Percentiles rank a stretch among this genome's conserved stretches.
Conservation (phyloP, 352 stramenopile species). For the Pythium pyrilobum region DNA sequence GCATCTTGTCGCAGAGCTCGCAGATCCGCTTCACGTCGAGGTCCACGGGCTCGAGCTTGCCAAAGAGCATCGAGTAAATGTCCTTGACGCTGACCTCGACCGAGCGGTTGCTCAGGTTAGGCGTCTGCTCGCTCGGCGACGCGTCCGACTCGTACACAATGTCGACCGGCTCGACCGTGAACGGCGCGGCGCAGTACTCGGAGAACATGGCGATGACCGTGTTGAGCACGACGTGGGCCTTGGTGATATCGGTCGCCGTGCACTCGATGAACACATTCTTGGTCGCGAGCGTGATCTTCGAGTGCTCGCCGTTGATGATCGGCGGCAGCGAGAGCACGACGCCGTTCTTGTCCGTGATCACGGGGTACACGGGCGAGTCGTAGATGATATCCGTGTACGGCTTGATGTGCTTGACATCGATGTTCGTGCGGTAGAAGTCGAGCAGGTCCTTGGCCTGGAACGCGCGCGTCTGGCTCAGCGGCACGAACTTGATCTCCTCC, state of each 20-base stretch:
- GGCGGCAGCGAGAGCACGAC: constrained; percentile 97
- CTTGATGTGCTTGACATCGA: constrained; percentile 97
- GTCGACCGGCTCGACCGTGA: constrained; percentile 96
- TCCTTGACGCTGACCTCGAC: constrained; percentile 82
- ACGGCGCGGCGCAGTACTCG: constrained; percentile 96
- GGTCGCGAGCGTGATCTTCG: constrained; percentile 95
- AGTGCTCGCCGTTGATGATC: constrained; percentile 99
- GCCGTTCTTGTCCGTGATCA: constrained; percentile 94
- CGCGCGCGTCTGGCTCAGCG: constrained; percentile 86
- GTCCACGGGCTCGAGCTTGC: constrained; percentile 63
- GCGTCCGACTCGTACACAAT: constrained; percentile 94
- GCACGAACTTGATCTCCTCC: constrained; percentile 96
- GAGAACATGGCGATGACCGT: constrained; percentile 99
- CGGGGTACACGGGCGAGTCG: constrained; percentile 97
- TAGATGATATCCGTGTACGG: constrained; percentile 99
- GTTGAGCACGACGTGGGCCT: constrained; percentile 99
- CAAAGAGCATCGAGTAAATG: constrained; percentile 88
- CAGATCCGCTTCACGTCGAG: constrained; percentile 88
- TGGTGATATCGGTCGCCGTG: constrained; percentile 99
- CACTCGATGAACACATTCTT: constrained; percentile 99
- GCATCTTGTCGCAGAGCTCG: constrained; percentile 97
- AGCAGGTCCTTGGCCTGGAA: constrained; percentile 95
- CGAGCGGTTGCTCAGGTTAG: constrained; percentile 89
- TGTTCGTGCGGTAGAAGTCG: constrained; percentile 95
- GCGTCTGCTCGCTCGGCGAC: constrained; percentile 79